Base-by-base conservation (phyloP, 2,329 filamentous ascomycete genomes). In the Amauroascus niger region DNA sequence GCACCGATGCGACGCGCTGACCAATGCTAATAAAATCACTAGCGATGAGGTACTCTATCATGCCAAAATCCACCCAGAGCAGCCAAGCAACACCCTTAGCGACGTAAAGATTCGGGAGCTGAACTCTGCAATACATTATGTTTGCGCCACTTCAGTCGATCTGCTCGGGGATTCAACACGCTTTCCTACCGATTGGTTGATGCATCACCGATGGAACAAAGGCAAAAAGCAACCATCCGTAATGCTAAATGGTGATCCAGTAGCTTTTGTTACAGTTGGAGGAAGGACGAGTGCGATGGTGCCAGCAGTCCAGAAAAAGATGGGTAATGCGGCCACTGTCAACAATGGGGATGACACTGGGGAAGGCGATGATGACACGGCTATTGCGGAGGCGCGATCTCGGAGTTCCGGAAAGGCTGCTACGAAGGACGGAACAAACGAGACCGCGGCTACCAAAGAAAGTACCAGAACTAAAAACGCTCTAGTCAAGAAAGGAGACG, bases 261-360 rank as follows among this genome's bases (percentile, higher is more conserved):
- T 97, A 44, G 82, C 83, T 0, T 93, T 91, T 64, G 71, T 97
- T 47, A 96, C 86, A 0, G 91, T 97, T 0, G 91, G 91, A 0
- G 90, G 91, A 1, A 77, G 93, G 44, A 97, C 93, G 2, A 95
- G 88, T 64, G 95, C 90, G 46, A 85, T 91, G 50, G 88, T 94
- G 0, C 89, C 89, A 0, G 81, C 77, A 11, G 72, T 93, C 26
- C 93, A 97, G 73, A 95, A 89, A 74, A 95, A 95, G 75, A 82
- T 79, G 1, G 80, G 76, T 1, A 71, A 75, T 30, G 78, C 81
- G 14, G 74, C 78, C 16, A 79, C 24, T 20, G n/a, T 18, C 14
- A 24, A 28, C 44, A 33, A 33, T 6, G 16, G 18, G 2, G n/a
- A 11, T 7, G 18, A 40, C 6, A 13, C 9, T 13, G 30, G 53